Conservation (phyloP, 306 rosid species). For the Malus fusca region DNA sequence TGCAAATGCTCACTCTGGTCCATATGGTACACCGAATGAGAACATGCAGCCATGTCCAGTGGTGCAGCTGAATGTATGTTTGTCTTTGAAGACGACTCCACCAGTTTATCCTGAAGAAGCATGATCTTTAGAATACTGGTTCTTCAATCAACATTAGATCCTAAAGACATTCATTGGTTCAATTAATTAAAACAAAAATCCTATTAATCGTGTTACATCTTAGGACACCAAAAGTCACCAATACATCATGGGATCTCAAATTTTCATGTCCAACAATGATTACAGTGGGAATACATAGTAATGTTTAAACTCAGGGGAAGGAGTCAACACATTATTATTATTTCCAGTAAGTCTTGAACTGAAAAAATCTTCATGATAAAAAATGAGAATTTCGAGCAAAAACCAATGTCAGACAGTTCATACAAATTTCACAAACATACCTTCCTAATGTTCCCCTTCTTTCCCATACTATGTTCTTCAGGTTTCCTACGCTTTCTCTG, state of each 20-base stretch:
- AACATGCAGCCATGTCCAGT: constrained; percentile 46
- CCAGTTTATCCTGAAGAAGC: constrained; percentile 89
- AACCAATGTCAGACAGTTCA: constrained; percentile 3
- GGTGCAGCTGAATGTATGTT: constrained; percentile 41
- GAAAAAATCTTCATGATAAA: constrained; percentile 5
- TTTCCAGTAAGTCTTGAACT: constrained; percentile 4
- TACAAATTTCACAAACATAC: constrained; percentile 33
- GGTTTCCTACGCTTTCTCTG: constrained; percentile 95
- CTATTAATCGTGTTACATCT: constrained; percentile 23
- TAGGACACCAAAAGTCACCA: neutral
- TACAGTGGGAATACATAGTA: neutral
- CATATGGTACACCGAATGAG: constrained; percentile 39
- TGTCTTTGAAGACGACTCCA: constrained; percentile 56
- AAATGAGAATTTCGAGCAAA: neutral
- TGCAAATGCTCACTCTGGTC: constrained; percentile 43
- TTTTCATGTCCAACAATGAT: neutral
- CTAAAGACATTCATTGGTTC: constrained; percentile 46
- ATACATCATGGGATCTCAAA: neutral
- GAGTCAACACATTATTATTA: neutral
- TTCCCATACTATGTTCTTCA: constrained; percentile 65
- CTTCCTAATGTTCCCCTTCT: constrained; percentile 71
- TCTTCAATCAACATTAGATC: constrained; percentile 70
- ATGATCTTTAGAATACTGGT: constrained; percentile 67
- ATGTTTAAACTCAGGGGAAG: constrained; percentile 4
- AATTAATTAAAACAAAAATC: constrained; percentile 36